phyloP scores from a whole-genome alignment of 1,284 basidiomycete species.

The Apiotrichum gracile region DNA sequence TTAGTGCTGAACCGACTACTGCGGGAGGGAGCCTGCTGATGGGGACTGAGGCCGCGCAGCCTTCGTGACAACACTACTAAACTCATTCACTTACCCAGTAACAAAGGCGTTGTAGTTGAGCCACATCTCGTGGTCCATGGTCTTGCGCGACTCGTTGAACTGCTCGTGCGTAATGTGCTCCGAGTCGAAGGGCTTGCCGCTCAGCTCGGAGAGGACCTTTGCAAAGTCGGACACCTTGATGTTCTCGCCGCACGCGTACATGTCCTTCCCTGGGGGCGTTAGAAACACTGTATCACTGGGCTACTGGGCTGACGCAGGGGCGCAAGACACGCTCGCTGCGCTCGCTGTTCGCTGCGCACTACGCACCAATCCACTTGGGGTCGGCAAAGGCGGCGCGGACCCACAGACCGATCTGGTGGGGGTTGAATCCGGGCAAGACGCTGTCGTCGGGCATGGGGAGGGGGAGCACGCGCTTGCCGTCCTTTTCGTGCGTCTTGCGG shows the following conservation, averaged over 20 bases:
- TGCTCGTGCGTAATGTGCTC: conserved; percentile 2
- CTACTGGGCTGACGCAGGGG: no score
- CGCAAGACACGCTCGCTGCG: not conserved
- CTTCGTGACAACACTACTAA: no score
- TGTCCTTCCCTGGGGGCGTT: conserved; percentile 14
- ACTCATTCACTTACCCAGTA: conserved; percentile 6
- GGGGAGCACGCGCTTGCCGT: conserved; percentile 9
- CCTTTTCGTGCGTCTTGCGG: conserved; percentile 4
- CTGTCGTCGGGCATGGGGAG: conserved; percentile 27
- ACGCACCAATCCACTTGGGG: conserved; percentile 32
- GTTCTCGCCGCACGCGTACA: conserved; percentile 10
- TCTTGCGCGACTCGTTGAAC: not conserved
- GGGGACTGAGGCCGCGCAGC: no score
- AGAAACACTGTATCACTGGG: no score
- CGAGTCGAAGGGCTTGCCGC: conserved; percentile 4
- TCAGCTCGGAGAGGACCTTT: conserved; percentile 3
- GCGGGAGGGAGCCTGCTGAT: no score
- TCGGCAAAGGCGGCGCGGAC: conserved; percentile 27
- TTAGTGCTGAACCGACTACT: no score
- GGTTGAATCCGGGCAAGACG: conserved; percentile 19
- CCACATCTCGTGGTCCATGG: conserved; percentile 10
- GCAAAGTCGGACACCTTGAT: conserved; percentile 8
- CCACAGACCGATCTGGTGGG: conserved; percentile 29
- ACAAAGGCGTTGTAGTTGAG: conserved; percentile 19
- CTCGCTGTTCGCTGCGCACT: no score